phyloP scores from a whole-genome alignment of 441 rosid species.

The Aleurites moluccanus region DNA sequence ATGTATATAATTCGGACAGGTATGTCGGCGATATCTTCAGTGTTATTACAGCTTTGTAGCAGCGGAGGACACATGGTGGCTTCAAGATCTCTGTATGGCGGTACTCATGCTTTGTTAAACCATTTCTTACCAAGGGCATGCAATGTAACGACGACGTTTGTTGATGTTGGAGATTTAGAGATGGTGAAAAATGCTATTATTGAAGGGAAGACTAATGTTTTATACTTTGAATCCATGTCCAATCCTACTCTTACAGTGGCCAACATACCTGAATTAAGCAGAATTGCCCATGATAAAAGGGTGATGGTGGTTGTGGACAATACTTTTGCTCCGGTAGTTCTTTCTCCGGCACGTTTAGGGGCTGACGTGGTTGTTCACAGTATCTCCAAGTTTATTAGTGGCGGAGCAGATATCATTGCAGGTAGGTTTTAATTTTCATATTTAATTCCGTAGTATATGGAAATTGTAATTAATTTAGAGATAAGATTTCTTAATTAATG shows the following conservation, averaged over 20 bases:
- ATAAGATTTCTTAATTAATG: too few species aligned
- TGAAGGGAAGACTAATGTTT: slow-evolving; percentile 65
- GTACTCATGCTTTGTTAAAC: slow-evolving; percentile 83
- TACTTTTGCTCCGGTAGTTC: slow-evolving; percentile 84
- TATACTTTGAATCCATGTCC: slow-evolving; percentile 80
- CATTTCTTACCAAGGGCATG: slow-evolving; percentile 79
- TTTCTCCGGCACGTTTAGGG: slow-evolving; percentile 84
- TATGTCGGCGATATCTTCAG: slow-evolving; percentile 92
- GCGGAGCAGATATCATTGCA: slow-evolving; percentile 94
- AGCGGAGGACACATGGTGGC: slow-evolving; percentile 97
- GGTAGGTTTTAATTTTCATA: slow-evolving; percentile 34
- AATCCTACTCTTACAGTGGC: slow-evolving; percentile 85
- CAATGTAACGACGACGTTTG: slow-evolving; percentile 81
- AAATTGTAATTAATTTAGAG: not conserved
- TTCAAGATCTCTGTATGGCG: slow-evolving; percentile 68
- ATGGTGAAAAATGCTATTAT: slow-evolving; percentile 60
- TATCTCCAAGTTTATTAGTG: slow-evolving; percentile 89
- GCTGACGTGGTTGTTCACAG: slow-evolving; percentile 95
- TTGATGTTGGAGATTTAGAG: slow-evolving; percentile 55
- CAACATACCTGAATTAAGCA: slow-evolving; percentile 69
- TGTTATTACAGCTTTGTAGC: slow-evolving; percentile 81
- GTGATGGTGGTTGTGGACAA: slow-evolving; percentile 80
- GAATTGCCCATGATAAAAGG: slow-evolving; percentile 76
- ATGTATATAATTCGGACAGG: slow-evolving; percentile 38
- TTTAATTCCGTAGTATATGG: not conserved